These are phyloP conservation scores for Boletus rubroflammeus DNA, from an alignment of 768 basidiomycete species.

Conservation along the genomic window DNA sequence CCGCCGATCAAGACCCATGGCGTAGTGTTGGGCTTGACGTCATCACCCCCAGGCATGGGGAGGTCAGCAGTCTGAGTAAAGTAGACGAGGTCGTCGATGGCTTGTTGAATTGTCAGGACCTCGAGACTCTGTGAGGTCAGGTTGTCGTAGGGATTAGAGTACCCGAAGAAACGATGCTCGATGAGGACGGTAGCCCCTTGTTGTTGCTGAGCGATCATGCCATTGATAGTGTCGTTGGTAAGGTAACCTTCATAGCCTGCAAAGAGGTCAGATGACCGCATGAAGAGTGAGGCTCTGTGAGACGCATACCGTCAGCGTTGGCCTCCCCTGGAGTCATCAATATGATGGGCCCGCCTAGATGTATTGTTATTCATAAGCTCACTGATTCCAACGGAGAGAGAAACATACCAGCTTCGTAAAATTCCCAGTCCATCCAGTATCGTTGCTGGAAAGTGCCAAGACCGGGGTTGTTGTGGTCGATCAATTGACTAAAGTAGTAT, in stretches of 20 bases:
- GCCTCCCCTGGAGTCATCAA: slow-evolving; percentile 58
- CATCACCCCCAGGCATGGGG: slow-evolving; percentile 62
- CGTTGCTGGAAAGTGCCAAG: slow-evolving; percentile 76
- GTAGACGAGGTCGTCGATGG: slow-evolving; percentile 68
- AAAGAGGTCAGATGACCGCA: background rate
- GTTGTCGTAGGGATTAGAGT: slow-evolving; percentile 67
- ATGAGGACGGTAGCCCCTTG: slow-evolving; percentile 59
- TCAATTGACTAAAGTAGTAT: slow-evolving; percentile 32
- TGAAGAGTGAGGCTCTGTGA: background rate
- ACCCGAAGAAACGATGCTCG: slow-evolving; percentile 73
- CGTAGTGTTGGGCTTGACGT: slow-evolving; percentile 50
- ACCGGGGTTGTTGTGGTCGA: slow-evolving; percentile 50
- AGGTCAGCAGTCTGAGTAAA: slow-evolving; percentile 64
- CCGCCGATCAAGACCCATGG: slow-evolving; percentile 44
- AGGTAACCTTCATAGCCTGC: slow-evolving; percentile 46
- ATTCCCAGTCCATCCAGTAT: slow-evolving; percentile 69
- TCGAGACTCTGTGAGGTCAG: slow-evolving; percentile 55
- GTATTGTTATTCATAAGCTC: background rate
- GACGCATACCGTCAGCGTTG: slow-evolving; percentile 42
- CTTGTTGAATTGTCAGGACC: slow-evolving; percentile 68
- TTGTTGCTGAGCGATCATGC: slow-evolving; percentile 62
- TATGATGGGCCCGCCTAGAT: slow-evolving; percentile 26
- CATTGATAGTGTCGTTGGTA: slow-evolving; percentile 61
- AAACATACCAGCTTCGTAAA: slow-evolving; percentile 47
- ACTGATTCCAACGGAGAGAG: background rate